Evolutionary conservation across 352 stramenopile genomes (phyloP), one percentile per base, ranked within the genome.

Genomic region (Globisporangium nunn): DNA sequence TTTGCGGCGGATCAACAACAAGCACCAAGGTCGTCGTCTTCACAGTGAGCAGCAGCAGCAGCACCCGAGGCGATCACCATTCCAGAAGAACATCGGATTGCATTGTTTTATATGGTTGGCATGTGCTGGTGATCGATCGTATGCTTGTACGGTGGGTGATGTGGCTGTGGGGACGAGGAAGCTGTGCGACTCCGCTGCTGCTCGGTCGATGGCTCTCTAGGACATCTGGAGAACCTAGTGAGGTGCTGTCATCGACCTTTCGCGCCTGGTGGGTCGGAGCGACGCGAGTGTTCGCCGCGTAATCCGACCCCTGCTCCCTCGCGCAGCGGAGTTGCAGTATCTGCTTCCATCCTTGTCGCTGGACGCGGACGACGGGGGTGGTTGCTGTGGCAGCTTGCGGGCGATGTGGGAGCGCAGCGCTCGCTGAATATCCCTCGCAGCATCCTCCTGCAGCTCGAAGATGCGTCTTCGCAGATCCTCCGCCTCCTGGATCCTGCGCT

Each of bases 371-470:
- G 68, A 63, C 14, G 53, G 64, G 10, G 72, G 82, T 47, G 59
- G 47, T 37, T 71, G 67, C 1, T 64, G 70, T n/a, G 78, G 58
- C 30, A 52, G 60, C 48, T 68, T 70, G 2, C 75, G 62, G 29
- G 58, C 59, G 14, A 82, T 50, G 29, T 78, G 63, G 0, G 58
- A 66, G 29, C 78, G 66, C 29, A 70, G 59, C 6, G 72, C 46
- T n/a, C 72, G 68, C 58, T 88, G 78, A 50, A 87, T 82, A 15
- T 72, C 58, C 7, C 54, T 61, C 1, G 63, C 75, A 10, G 78
- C 78, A 10, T 67, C 52, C 28, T 58, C 31, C 8, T 64, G 61
- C 35, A 63, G 46, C 4, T 63, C 53, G 11, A 59, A 45, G 15
- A 54, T 52, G 53, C 31, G 52, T 31, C 39, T 49, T 12, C 71